phyloP scores from a whole-genome alignment of 2,329 filamentous ascomycete genomes.

The Colletotrichum sp. region DNA sequence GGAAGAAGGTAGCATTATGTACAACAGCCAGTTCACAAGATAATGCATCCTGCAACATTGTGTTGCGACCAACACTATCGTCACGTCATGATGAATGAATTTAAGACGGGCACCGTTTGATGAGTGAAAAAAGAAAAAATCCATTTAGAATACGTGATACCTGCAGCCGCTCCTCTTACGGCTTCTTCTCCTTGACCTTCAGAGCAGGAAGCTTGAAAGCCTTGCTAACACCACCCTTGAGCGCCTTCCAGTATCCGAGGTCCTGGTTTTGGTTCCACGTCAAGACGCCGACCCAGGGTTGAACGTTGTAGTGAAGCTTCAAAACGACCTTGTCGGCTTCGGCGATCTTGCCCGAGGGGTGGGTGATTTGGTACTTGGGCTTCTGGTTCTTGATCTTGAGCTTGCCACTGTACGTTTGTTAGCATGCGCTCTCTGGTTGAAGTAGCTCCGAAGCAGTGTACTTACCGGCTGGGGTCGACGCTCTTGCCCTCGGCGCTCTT shows the following conservation, averaged over 20 bases:
- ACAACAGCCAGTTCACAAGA: neutral
- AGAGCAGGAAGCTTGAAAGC: conserved; percentile 69
- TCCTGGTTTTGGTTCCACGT: conserved; percentile 75
- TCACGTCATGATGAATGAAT: neutral
- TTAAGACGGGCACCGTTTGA: neutral
- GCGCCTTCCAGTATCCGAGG: conserved; percentile 67
- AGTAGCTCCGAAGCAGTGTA: neutral
- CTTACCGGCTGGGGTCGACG: conserved; percentile 63
- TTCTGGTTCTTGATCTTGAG: conserved; percentile 83
- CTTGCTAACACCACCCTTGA: conserved; percentile 70
- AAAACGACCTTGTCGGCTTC: conserved; percentile 76
- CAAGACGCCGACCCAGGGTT: conserved; percentile 92
- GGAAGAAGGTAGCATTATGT: neutral
- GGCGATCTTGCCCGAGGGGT: conserved; percentile 81
- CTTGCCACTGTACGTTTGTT: conserved; percentile 60
- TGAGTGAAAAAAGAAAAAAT: neutral
- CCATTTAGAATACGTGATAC: neutral
- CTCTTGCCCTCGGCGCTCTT: conserved; percentile 64
- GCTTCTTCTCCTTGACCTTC: conserved; percentile 58
- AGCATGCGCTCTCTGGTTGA: conserved; percentile 14
- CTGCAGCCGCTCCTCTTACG: neutral
- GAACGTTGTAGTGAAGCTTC: conserved; percentile 91
- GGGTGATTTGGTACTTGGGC: conserved; percentile 97
- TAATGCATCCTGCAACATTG: neutral
- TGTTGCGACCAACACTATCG: neutral